A percentile compares a stretch with the other conserved stretches of the same genome.
These are phyloP conservation scores for Pichia sp. DNA, from an alignment of 1,139 yeast species.

Conservation along the genomic window DNA sequence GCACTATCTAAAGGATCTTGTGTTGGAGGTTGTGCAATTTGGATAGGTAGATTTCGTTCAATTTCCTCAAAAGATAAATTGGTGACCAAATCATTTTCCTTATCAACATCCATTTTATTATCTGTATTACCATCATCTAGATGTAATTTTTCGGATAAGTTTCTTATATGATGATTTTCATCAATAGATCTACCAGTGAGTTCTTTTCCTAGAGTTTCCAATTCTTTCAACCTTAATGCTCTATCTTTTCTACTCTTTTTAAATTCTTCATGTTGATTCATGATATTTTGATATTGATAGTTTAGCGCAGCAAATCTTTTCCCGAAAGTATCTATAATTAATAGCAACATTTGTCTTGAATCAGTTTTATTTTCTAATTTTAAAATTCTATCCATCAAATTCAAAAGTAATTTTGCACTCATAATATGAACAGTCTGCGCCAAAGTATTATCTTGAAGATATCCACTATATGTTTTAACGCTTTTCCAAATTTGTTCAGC, in stretches of 20 bases:
- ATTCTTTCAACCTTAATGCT: slow-evolving; percentile 39
- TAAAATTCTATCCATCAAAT: slow-evolving; percentile 83
- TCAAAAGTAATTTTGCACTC: slow-evolving; percentile 88
- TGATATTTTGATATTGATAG: slow-evolving; percentile 60
- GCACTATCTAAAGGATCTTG: slow-evolving; percentile 82
- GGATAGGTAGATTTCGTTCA: slow-evolving; percentile 42
- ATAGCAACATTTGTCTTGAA: slow-evolving; percentile 76
- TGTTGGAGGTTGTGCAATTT: slow-evolving; percentile 35
- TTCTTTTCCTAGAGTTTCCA: slow-evolving; percentile 21
- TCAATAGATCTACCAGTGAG: slow-evolving; percentile 25
- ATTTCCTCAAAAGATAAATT: slow-evolving; percentile 42
- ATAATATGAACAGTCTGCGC: slow-evolving; percentile 91
- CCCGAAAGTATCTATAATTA: slow-evolving; percentile 83
- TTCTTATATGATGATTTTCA: slow-evolving; percentile 13
- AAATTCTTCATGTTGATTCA: slow-evolving; percentile 54
- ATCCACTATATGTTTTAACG: slow-evolving; percentile 73
- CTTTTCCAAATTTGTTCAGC: slow-evolving; percentile 86
- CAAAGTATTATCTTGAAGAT: slow-evolving; percentile 74
- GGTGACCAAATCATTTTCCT: slow-evolving; percentile 19
- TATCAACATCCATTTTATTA: slow-evolving; percentile 21
- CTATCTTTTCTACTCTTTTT: slow-evolving; percentile 39
- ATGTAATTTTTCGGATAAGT: slow-evolving; percentile 13
- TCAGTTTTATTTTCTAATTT: slow-evolving; percentile 77
- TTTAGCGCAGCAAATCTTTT: slow-evolving; percentile 75
- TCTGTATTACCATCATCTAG: slow-evolving; percentile 5